Percentiles rank a stretch among this genome's conserved stretches.
These are phyloP conservation scores for Graphilbum fragrans DNA, from an alignment of 2,329 filamentous ascomycete species.

Conservation along the genomic window DNA sequence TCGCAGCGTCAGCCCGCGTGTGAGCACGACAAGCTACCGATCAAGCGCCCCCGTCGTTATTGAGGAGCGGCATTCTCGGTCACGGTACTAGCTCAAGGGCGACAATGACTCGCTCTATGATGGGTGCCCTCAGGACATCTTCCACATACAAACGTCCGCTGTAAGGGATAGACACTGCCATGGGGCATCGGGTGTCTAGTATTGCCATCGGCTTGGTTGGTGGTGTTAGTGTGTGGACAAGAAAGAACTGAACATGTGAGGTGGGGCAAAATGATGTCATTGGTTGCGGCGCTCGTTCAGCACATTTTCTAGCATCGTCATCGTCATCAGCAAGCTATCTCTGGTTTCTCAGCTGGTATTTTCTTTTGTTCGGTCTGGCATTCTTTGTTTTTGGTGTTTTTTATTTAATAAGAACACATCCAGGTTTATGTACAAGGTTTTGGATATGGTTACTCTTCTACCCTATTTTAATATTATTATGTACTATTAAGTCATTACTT, in stretches of 20 bases:
- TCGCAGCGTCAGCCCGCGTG: conserved; percentile 23
- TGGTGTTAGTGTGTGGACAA: too few species aligned
- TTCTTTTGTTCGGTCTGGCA: background rate
- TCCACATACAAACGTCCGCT: too few species aligned
- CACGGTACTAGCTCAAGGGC: background rate
- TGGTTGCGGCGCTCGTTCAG: background rate
- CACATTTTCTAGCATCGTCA: too few species aligned
- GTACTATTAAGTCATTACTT: too few species aligned
- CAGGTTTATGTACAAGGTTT: too few species aligned
- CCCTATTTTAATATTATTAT: too few species aligned
- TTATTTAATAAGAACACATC: background rate
- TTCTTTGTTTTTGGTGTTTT: background rate
- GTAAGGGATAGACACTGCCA: too few species aligned
- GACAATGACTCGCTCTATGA: background rate
- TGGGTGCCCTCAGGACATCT: too few species aligned
- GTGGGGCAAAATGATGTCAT: background rate
- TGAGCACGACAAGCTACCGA: conserved; percentile 8
- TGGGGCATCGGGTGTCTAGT: background rate
- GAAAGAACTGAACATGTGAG: background rate
- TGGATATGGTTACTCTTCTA: too few species aligned
- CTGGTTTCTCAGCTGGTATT: background rate
- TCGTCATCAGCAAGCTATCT: background rate
- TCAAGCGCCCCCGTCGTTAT: conserved; percentile 27
- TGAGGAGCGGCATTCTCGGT: conserved; percentile 19
- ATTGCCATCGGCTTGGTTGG: background rate